These are phyloP conservation scores for Macrophomina tecta DNA, from an alignment of 2,329 filamentous ascomycete species.

Conservation along the genomic window DNA sequence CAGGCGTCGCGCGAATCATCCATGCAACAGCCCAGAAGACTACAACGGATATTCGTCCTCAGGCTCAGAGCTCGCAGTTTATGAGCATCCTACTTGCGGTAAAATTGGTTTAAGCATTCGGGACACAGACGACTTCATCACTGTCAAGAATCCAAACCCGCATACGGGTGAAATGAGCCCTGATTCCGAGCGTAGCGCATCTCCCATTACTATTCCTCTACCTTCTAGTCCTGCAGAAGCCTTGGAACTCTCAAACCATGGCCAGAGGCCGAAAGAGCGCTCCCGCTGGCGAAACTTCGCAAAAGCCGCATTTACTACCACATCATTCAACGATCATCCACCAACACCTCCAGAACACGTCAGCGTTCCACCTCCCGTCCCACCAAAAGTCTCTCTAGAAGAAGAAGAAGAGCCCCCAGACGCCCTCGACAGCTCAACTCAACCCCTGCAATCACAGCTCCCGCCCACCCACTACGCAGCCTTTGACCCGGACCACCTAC, in stretches of 20 bases:
- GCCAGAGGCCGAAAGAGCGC: not conserved
- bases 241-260: not conserved
- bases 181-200: not conserved
- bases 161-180: constrained; percentile 26
- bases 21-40: not conserved
- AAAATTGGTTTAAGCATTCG: constrained; percentile 1
- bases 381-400: not conserved
- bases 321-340: not conserved
- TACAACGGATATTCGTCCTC: constrained; percentile 18
- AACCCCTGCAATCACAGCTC: constrained; percentile 11
- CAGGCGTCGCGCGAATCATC: too few species aligned
- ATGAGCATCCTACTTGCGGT: constrained; percentile 21
- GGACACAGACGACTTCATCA: constrained; percentile 26
- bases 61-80: not conserved
- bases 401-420: constrained; percentile 20
- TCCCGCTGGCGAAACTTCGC: constrained; percentile 1
- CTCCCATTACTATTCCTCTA: not conserved
- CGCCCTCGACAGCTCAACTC: not conserved
- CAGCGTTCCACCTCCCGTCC: not conserved
- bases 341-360: constrained; percentile 1
- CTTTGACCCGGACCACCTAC: constrained; percentile 22
- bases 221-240: not conserved
- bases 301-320: not conserved
- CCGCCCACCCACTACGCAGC: constrained; percentile 17
- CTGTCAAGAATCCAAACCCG: constrained; percentile 25